These are phyloP conservation scores for Talaromyces piceae DNA, from an alignment of 2,329 filamentous ascomycete species.

Conservation along the genomic window DNA sequence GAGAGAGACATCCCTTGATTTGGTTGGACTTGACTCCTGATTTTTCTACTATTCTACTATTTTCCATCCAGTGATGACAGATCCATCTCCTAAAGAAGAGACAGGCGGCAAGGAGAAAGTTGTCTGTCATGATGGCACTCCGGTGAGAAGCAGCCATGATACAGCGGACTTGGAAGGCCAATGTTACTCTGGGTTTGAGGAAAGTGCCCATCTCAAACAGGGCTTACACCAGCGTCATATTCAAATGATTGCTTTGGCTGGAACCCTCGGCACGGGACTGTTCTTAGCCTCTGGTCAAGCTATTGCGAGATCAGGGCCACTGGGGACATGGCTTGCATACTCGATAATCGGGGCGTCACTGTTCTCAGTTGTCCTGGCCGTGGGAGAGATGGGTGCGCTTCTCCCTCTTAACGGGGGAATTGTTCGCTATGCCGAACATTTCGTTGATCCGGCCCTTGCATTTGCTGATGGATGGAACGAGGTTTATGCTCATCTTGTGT, in stretches of 20 bases:
- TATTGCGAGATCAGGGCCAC: slow-evolving; percentile 44
- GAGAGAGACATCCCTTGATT: no score
- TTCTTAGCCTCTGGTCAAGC: slow-evolving; percentile 50
- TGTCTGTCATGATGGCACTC: not conserved
- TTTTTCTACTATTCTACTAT: no score
- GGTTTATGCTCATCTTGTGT: slow-evolving; percentile 41
- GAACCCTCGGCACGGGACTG: slow-evolving; percentile 50
- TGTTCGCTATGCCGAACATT: slow-evolving; percentile 37
- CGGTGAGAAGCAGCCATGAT: not conserved
- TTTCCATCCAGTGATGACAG: not conserved
- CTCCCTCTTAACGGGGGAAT: slow-evolving; percentile 36
- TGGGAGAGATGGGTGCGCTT: slow-evolving; percentile 36
- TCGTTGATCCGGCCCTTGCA: slow-evolving; percentile 34
- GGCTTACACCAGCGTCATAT: slow-evolving; percentile 34
- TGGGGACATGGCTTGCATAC: slow-evolving; percentile 42
- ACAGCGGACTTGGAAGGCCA: not conserved
- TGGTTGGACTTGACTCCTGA: no score
- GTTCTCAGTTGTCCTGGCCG: slow-evolving; percentile 41
- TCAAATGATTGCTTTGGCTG: slow-evolving; percentile 54
- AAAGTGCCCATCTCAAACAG: not conserved
- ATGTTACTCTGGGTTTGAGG: slow-evolving; percentile 1
- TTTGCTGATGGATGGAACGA: slow-evolving; percentile 41
- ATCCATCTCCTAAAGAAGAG: not conserved
- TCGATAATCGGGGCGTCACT: slow-evolving; percentile 41
- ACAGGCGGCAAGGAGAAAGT: not conserved